phyloP scores from a whole-genome alignment of 2,329 filamentous ascomycete species.

The Trichoderma koningiopsis region DNA sequence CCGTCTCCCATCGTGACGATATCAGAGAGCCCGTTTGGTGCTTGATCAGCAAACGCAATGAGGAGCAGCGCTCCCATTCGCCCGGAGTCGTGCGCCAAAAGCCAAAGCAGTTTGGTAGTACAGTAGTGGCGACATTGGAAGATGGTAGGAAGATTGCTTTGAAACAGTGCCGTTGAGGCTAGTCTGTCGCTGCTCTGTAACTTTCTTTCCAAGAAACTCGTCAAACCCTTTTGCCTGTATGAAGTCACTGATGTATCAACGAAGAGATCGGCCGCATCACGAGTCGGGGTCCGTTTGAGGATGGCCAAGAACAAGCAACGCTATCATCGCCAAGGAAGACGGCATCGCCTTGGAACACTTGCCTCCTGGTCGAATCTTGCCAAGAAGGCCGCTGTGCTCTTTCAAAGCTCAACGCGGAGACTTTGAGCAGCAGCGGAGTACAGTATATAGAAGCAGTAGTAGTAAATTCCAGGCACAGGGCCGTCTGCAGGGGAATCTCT shows the following conservation, averaged over 20 bases:
- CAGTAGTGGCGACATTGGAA: not conserved
- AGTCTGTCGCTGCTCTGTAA: not conserved
- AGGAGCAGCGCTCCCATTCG: not conserved
- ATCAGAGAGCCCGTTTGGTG: constrained; percentile 4
- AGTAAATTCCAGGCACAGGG: not conserved
- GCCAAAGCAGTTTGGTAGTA: not conserved
- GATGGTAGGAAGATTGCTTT: not conserved
- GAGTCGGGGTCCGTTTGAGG: not conserved
- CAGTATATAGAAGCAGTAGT: not conserved
- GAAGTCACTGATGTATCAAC: not conserved
- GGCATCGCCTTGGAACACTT: not conserved
- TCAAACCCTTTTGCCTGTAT: not conserved
- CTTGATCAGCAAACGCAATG: constrained; percentile 16
- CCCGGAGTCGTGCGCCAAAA: not conserved
- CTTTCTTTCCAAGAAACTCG: not conserved
- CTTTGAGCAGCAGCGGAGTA: not conserved
- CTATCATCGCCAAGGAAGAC: not conserved
- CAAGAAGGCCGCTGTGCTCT: constrained; percentile 3
- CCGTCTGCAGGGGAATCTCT: not conserved
- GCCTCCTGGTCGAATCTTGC: constrained; percentile 5
- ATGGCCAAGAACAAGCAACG: constrained; percentile 1
- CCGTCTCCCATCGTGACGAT: constrained; percentile 9
- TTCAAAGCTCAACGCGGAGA: not conserved
- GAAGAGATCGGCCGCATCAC: not conserved
- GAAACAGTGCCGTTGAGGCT: not conserved